Evolutionary conservation across 1,139 yeast genomes (phyloP), one percentile per base, ranked within the genome.

Genomic region (Sugiyamaella japonica): DNA sequence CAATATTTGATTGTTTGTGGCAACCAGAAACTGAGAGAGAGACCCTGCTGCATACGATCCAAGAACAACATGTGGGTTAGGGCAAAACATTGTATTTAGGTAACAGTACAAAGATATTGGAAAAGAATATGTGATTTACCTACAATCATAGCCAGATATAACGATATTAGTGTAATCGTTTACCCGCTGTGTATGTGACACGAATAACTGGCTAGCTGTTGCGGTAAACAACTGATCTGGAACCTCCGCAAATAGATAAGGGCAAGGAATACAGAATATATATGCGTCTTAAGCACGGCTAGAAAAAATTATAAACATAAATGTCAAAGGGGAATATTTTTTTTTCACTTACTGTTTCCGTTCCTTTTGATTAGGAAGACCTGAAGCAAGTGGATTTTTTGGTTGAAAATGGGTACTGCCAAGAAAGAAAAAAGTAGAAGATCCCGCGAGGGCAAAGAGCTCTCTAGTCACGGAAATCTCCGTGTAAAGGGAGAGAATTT

Each of bases 401-500:
- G 8, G 10, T 29, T 7, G 25, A 20, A 49, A 42, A 91, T 93
- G 99, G 98, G 97, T 68, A 86, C 90, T 39, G 91, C 83, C 59
- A 93, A 93, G 79, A 93, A 89, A 68, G 98, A 91, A 73, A 88
- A 87, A 70, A 80, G 78, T 66, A 85, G 98, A 77, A 82, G 97
- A 70, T 79, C 79, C 59, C 86, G 95, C 67, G 89, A 90, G 70
- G 85, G 85, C 55, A 79, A 84, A 66, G 81, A 89, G 68, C 45
- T 43, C 10, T 50, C 56, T 7, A 36, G 53, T 25, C 96, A 87
- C 71, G 97, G 97, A 38, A 91, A 93, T 68, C 81, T 93, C 58
- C 85, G 96, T 59, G 95, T 89, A 52, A 93, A 93, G 72, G 99
- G 99, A 65, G 99, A 93, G 73, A 93, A 93, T 76, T 93, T 93